phyloP scores from a whole-genome alignment of 306 rosid genomes.

The Macrotyloma uniflorum region DNA sequence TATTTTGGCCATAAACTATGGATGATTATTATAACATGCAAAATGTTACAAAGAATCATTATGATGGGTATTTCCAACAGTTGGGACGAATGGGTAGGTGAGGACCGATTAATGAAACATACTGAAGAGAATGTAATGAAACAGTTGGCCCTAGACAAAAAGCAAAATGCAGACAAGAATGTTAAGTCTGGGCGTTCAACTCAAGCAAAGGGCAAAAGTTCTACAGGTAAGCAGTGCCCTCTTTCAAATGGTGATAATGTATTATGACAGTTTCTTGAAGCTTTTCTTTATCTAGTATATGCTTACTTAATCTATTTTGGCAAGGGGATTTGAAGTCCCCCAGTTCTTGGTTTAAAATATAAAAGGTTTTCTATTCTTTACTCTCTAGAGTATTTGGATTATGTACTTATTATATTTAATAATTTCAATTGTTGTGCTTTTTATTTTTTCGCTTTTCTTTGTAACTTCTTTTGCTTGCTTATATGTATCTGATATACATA shows the following conservation, averaged over 20 bases:
- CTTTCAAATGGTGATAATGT: conserved; percentile 20
- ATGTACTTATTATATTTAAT: neutral
- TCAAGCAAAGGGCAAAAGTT: conserved; percentile 67
- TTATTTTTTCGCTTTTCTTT: neutral
- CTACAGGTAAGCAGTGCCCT: conserved; percentile 54
- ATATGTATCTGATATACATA: neutral
- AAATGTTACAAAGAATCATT: conserved; percentile 65
- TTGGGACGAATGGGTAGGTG: conserved; percentile 98
- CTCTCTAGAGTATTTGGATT: conserved; percentile 5
- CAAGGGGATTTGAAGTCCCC: neutral
- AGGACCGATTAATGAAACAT: conserved; percentile 75
- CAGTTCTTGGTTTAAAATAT: conserved; percentile 15
- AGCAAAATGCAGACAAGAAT: conserved; percentile 73
- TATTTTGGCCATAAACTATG: neutral
- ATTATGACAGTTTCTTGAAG: conserved; percentile 22
- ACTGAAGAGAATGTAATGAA: conserved; percentile 72
- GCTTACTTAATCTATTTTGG: conserved; percentile 2
- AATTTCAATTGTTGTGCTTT: neutral
- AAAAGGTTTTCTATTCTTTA: neutral
- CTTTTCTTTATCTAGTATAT: conserved; percentile 27
- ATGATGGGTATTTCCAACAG: conserved; percentile 71
- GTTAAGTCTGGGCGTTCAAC: conserved; percentile 72
- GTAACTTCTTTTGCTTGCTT: neutral
- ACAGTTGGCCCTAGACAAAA: conserved; percentile 72
- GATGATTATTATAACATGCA: conserved; percentile 22